These are phyloP conservation scores for Backusella tuberculispora DNA, from an alignment of 192 early-diverging fungal species.

Conservation along the genomic window DNA sequence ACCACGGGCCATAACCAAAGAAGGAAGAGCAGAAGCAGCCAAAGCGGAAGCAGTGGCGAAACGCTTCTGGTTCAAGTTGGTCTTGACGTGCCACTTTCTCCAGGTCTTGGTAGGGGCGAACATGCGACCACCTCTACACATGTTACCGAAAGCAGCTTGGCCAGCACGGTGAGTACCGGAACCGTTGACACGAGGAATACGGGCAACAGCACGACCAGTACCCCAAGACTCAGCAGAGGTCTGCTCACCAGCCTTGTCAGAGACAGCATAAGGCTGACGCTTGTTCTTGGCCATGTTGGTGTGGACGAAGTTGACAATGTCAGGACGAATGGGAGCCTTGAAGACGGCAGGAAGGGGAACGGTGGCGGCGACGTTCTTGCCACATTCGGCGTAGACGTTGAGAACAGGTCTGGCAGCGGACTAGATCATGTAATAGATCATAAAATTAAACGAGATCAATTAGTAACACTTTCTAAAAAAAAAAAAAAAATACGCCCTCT, in stretches of 20 bases:
- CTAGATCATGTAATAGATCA: not conserved
- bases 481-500: too few relatives aligned
- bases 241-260: conserved; percentile 97
- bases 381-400: conserved; percentile 86
- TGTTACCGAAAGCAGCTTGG: conserved; percentile 99
- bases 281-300: conserved; percentile 99
- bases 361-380: conserved; percentile 68
- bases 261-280: conserved; percentile 96
- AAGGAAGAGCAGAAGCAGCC: conserved; percentile 91
- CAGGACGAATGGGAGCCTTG: conserved; percentile 97
- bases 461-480: not conserved
- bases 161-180: conserved; percentile 97
- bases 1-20: conserved; percentile 95
- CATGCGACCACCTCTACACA: conserved; percentile 99
- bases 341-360: conserved; percentile 92
- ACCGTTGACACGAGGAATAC: conserved; percentile 99
- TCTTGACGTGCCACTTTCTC: conserved; percentile 99
- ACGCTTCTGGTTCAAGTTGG: conserved; percentile 99
- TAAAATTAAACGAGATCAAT: not conserved
- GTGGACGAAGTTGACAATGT: conserved; percentile 96
- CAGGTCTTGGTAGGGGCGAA: conserved; percentile 99
- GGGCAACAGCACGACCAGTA: conserved; percentile 98
- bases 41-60: conserved; percentile 97
- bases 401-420: conserved; percentile 84
- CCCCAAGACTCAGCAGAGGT: conserved; percentile 99